Conservation (phyloP, 1,284 basidiomycete genomes). For the Cutaneotrichosporon cutaneum region DNA sequence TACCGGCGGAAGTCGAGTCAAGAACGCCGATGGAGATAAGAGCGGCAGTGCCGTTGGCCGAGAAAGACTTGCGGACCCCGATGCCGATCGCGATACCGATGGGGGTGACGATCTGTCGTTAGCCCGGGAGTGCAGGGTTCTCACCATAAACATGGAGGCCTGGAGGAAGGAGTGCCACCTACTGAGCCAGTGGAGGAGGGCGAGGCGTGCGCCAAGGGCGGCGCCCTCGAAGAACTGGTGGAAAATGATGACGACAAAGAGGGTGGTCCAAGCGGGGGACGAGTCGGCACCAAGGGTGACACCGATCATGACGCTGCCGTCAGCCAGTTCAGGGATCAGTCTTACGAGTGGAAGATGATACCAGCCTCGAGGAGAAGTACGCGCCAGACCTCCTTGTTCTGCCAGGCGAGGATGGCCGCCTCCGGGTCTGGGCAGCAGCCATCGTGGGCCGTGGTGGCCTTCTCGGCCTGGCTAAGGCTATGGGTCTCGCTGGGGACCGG, state of each 20-base stretch:
- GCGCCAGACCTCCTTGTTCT: constrained; percentile 30
- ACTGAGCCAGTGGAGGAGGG: constrained; percentile 26
- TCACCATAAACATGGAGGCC: constrained; percentile 30
- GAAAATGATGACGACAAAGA: constrained; percentile 36
- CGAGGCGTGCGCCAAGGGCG: constrained; percentile 36
- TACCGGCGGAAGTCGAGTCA: constrained; percentile 77
- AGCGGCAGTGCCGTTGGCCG: constrained; percentile 36
- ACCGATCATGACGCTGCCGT: constrained; percentile 27
- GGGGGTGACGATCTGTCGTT: constrained; percentile 23
- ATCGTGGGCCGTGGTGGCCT: neutral
- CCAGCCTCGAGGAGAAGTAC: constrained; percentile 53
- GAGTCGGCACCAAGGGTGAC: constrained; percentile 31
- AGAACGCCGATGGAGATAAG: constrained; percentile 41
- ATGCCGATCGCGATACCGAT: constrained; percentile 38
- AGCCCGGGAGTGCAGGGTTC: neutral
- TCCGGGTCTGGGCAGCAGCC: constrained; percentile 13
- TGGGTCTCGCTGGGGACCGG: no score
- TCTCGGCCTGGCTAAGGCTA: neutral
- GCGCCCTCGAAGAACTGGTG: constrained; percentile 44
- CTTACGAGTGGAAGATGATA: constrained; percentile 52
- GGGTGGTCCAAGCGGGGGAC: constrained; percentile 27
- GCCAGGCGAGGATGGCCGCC: constrained; percentile 5
- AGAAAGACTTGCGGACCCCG: constrained; percentile 36
- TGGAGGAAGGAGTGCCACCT: constrained; percentile 24
- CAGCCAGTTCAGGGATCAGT: neutral